Base-by-base conservation (phyloP, 495 filamentous ascomycete genomes). In the Sporormia fimetaria region DNA sequence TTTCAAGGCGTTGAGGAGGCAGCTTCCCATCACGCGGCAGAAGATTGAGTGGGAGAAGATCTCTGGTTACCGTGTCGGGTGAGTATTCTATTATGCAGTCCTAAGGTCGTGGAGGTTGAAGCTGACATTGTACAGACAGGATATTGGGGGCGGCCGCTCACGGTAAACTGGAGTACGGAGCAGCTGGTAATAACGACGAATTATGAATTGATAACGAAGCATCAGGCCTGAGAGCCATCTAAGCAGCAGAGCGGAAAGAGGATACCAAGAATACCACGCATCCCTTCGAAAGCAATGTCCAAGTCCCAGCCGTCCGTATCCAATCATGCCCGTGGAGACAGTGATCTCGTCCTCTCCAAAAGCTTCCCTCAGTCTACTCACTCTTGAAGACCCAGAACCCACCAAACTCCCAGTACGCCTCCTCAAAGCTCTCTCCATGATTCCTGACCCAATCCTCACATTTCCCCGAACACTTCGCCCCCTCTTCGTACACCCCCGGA, bases 11-110 rank as follows among this genome's bases (percentile, higher is more conserved):
- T 66, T 99, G 55, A 73, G 92, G 51, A 73, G 92, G 59, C 92
- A 96, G 62, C 65, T 99, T 56, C 92, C 92, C 6, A 81, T 99
- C 27, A 96, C 90, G 42, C 75, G 92, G 59, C 92, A 99, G 69
- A 95, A 94, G 71, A 85, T 99, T 37, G 90, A 96, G 63, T 99
- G 92, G 92, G 90, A 99, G 62, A 96, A 94, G 68, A 84, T 99
- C 49, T 79, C 82, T n/a, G 87, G 85, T 46, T 98, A 98, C 64
- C 64, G 86, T 39, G 64, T 94, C 56, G 50, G 62, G 8, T 6
- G n/a, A n/a, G n/a, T 21, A 9, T 9, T 1, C 8, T n/a, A 18
- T 44, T n/a, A n/a, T 21, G 7, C 25, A 7, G 25, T 27, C 25
- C 7, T 12, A 27, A 27, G 25, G 7, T 7, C 12, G 25, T 27